These are phyloP conservation scores for Tylopilus rubrobrunneus DNA, from an alignment of 768 basidiomycete genomes.

Conservation along the genomic window DNA sequence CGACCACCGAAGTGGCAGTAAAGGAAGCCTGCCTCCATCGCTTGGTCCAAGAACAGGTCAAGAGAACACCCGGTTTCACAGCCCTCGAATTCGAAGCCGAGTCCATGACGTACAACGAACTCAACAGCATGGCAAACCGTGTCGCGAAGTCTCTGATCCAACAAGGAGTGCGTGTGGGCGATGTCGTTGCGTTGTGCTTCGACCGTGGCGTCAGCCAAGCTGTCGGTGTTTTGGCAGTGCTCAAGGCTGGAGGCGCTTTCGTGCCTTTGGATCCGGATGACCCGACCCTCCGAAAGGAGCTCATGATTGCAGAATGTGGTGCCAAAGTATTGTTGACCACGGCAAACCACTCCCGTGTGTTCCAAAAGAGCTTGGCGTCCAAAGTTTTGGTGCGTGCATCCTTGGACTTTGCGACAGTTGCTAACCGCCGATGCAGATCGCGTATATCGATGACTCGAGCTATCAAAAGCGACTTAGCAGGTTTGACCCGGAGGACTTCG, in stretches of 20 bases:
- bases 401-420: background rate
- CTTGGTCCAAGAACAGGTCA: conserved; percentile 16
- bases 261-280: conserved; percentile 28
- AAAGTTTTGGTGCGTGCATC: conserved; percentile 18
- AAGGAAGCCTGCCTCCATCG: conserved; percentile 18
- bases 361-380: conserved; percentile 21
- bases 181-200: conserved; percentile 27
- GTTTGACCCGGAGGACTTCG: conserved; percentile 15
- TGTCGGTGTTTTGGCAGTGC: conserved; percentile 28
- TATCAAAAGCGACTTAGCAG: conserved; percentile 22
- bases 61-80: conserved; percentile 18
- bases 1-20: conserved; percentile 6
- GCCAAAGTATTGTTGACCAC: conserved; percentile 28
- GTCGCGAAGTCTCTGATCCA: conserved; percentile 27
- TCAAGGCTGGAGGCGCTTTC: conserved; percentile 29
- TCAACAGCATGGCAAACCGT: conserved; percentile 32
- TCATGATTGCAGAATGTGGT: conserved; percentile 25
- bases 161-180: conserved; percentile 23
- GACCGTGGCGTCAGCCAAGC: conserved; percentile 29
- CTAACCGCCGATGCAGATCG: conserved; percentile 15
- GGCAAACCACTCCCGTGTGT: conserved; percentile 20
- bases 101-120: conserved; percentile 29
- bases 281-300: conserved; percentile 27
- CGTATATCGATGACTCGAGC: conserved; percentile 27
- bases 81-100: conserved; percentile 29